Conservation (phyloP, 768 basidiomycete species). For the Sutorius australiensis region DNA sequence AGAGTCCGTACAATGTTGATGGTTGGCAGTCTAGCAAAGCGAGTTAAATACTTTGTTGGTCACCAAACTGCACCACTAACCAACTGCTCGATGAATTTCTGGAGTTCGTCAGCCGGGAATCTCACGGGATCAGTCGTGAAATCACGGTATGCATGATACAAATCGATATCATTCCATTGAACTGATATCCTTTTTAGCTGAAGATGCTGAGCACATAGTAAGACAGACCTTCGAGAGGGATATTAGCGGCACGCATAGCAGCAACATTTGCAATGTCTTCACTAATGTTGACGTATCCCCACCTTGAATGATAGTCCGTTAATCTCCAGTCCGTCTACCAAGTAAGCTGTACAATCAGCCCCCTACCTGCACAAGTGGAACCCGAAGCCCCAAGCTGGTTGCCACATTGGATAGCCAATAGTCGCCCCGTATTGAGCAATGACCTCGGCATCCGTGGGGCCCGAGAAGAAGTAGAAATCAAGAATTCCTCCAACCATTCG, state of each 20-base stretch:
- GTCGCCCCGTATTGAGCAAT: slow-evolving; percentile 66
- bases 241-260: slow-evolving; percentile 60
- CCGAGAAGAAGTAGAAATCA: slow-evolving; percentile 76
- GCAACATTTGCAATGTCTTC: slow-evolving; percentile 54
- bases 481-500: slow-evolving; percentile 70
- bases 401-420: slow-evolving; percentile 68
- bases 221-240: slow-evolving; percentile 68
- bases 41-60: slow-evolving; percentile 2
- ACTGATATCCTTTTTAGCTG: slow-evolving; percentile 33
- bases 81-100: slow-evolving; percentile 51
- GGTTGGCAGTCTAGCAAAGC: slow-evolving; percentile 18
- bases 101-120: slow-evolving; percentile 54
- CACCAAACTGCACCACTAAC: slow-evolving; percentile 35
- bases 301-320: slow-evolving; percentile 17
- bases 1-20: slow-evolving; percentile 28
- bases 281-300: slow-evolving; percentile 50
- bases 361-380: slow-evolving; percentile 67
- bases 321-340: not conserved
- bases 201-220: not conserved
- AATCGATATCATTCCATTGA: slow-evolving; percentile 78
- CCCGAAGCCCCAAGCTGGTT: slow-evolving; percentile 74
- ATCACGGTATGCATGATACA: slow-evolving; percentile 65
- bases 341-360: too few species aligned
- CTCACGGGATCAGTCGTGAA: slow-evolving; percentile 65
- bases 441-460: slow-evolving; percentile 47